Evolutionary conservation across 306 rosid species (phyloP).

Genomic region (Casuarina glauca): DNA sequence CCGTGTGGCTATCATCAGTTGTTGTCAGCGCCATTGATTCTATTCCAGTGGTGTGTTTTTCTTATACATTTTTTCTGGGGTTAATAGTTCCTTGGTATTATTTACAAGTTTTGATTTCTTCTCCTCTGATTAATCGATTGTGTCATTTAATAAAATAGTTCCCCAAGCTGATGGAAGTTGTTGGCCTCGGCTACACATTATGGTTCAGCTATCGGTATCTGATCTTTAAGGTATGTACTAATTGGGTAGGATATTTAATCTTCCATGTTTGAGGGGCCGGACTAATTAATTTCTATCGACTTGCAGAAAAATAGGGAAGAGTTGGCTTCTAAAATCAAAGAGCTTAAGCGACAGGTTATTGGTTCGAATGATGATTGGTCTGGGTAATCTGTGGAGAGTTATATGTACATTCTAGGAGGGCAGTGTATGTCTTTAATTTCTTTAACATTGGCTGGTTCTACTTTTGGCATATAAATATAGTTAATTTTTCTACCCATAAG

Average conservation of each 20-base stretch:
- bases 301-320: conserved; percentile 84
- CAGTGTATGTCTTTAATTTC: not conserved
- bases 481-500: not conserved
- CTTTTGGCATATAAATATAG: not conserved
- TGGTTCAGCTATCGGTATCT: conserved; percentile 88
- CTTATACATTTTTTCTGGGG: not conserved
- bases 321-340: conserved; percentile 59
- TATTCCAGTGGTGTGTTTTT: conserved; percentile 70
- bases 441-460: not conserved
- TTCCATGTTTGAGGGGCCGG: not conserved
- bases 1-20: conserved; percentile 72
- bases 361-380: conserved; percentile 54
- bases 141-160: conserved; percentile 42
- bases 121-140: not conserved
- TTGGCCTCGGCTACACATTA: conserved; percentile 73
- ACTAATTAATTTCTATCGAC: conserved; percentile 12
- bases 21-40: conserved; percentile 78
- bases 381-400: too few relatives aligned
- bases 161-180: conserved; percentile 85
- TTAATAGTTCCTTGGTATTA: not conserved
- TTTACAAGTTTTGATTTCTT: not conserved
- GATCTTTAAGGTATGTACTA: conserved; percentile 66
- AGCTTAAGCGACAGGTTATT: conserved; percentile 64
- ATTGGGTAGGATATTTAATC: not conserved
- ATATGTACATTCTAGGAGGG: not conserved